Evolutionary conservation across 768 basidiomycete species (phyloP).

Genomic region (Clathrus columnatus): DNA sequence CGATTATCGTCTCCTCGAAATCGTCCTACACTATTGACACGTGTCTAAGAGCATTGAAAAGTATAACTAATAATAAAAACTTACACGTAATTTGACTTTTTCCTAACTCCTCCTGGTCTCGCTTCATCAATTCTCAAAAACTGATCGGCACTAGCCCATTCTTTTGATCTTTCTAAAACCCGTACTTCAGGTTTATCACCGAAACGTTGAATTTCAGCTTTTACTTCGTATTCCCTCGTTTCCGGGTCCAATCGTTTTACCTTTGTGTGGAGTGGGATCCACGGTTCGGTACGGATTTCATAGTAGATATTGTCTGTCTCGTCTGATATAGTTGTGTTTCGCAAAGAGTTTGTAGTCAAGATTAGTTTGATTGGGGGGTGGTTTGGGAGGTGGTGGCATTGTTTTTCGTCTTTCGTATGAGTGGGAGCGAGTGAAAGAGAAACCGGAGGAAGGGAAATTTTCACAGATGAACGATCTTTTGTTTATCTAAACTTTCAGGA

Average conservation of each 20-base stretch:
- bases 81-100: not conserved
- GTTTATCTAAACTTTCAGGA: too few species aligned
- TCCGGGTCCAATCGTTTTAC: constrained; percentile 40
- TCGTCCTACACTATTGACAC: constrained; percentile 32
- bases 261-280: constrained; percentile 45
- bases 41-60: not conserved
- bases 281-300: constrained; percentile 46
- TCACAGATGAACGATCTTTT: too few species aligned
- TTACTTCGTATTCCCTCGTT: constrained; percentile 28
- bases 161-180: constrained; percentile 31
- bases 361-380: constrained; percentile 17
- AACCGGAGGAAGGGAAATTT: not conserved
- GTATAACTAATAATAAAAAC: not conserved
- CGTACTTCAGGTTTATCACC: constrained; percentile 28
- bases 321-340: constrained; percentile 39
- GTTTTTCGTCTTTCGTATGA: not conserved
- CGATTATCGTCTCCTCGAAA: constrained; percentile 29
- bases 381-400: constrained; percentile 7
- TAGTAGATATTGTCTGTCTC: constrained; percentile 37
- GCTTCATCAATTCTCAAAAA: constrained; percentile 32
- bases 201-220: constrained; percentile 40
- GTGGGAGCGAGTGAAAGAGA: not conserved
- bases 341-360: constrained; percentile 42
- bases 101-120: constrained; percentile 20
- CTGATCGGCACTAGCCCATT: constrained; percentile 29